phyloP scores from a whole-genome alignment of 1,284 basidiomycete species.

The Ceratobasidium sp. region DNA sequence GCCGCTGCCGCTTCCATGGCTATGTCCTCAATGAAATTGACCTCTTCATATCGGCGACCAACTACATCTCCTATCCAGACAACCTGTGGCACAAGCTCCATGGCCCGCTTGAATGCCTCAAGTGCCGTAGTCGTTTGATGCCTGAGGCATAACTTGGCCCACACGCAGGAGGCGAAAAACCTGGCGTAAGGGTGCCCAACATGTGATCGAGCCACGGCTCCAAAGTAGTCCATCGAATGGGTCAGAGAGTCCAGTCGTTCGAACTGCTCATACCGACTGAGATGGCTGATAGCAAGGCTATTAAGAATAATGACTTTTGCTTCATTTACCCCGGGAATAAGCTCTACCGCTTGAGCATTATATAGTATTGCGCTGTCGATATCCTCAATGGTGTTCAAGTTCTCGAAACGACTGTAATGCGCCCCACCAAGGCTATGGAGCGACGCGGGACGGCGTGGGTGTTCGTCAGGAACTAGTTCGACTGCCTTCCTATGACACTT shows the following conservation, averaged over 20 bases:
- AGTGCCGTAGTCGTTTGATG: background rate
- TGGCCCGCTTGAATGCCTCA: conserved; percentile 31
- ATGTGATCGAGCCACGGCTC: background rate
- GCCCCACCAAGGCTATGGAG: background rate
- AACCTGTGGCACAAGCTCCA: conserved; percentile 41
- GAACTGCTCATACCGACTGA: background rate
- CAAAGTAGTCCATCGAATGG: background rate
- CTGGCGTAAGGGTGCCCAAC: background rate
- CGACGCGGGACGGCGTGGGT: background rate
- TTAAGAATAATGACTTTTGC: background rate
- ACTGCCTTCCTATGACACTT: background rate
- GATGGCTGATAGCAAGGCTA: background rate
- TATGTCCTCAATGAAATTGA: background rate
- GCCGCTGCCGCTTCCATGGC: background rate
- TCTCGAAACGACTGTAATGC: background rate
- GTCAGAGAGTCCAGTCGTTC: background rate
- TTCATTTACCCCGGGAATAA: background rate
- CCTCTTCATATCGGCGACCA: conserved; percentile 5
- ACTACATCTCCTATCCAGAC: conserved; percentile 36
- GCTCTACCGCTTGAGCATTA: background rate
- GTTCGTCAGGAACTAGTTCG: background rate
- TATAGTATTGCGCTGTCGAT: background rate
- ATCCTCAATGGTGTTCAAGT: background rate
- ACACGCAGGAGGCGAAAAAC: background rate
- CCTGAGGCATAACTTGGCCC: background rate